These are phyloP conservation scores for Elongisporangium anandrum DNA, from an alignment of 352 stramenopile species.

Conservation along the genomic window DNA sequence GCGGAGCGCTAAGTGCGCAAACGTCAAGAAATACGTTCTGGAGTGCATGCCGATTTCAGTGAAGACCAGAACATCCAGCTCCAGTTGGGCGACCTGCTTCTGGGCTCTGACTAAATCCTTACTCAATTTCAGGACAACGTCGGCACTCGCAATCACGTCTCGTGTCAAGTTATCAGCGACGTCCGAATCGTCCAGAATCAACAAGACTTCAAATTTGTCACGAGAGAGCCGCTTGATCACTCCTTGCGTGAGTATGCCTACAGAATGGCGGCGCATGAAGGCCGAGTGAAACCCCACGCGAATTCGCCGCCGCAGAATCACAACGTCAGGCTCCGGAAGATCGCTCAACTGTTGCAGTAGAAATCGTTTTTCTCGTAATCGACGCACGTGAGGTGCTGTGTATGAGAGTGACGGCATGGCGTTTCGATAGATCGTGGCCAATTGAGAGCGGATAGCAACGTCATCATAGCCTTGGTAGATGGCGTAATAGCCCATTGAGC, in stretches of 20 bases:
- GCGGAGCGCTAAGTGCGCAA: conserved; percentile 35
- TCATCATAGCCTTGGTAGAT: conserved; percentile 56
- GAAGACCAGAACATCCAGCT: conserved; percentile 64
- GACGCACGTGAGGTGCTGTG: conserved; percentile 20
- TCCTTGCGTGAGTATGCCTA: conserved; percentile 47
- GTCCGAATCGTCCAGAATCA: conserved; percentile 13
- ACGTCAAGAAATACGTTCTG: conserved; percentile 54
- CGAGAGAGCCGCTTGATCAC: conserved; percentile 26
- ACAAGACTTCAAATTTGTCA: conserved; percentile 24
- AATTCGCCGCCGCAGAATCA: conserved; percentile 13
- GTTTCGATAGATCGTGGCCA: conserved; percentile 38
- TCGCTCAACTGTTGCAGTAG: not conserved
- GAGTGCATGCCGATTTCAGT: conserved; percentile 61
- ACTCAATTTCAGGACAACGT: conserved; percentile 7
- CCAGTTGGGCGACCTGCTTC: conserved; percentile 18
- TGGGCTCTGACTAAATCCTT: conserved; percentile 19
- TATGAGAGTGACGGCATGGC: conserved; percentile 19
- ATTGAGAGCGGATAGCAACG: conserved; percentile 21
- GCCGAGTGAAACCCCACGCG: conserved; percentile 49
- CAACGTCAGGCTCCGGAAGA: not conserved
- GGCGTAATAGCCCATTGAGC: conserved; percentile 59
- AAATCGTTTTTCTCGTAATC: conserved; percentile 4
- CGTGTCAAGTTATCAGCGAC: conserved; percentile 15
- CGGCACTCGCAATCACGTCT: not conserved
- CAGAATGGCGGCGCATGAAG: conserved; percentile 53